Evolutionary conservation across 2,329 filamentous ascomycete genomes (phyloP), one percentile per base, ranked within the genome.

Genomic region (Coccinonectria pachysandricola): DNA sequence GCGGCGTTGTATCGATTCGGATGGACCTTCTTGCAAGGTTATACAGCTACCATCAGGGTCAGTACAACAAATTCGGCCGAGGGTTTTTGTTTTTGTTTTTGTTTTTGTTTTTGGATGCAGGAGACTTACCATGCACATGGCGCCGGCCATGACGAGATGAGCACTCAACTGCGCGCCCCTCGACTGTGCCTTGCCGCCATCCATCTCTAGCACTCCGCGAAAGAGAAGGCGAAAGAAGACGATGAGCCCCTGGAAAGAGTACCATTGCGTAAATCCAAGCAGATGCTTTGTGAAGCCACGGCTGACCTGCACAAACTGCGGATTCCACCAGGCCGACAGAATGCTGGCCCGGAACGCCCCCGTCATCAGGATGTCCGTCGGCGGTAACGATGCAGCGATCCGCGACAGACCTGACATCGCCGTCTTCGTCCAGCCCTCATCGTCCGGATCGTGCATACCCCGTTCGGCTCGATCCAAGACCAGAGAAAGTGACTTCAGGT

Each of bases 321-420:
- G 75, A 35, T 82, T 83, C 79, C 79, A 83, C 66, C 73, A 79
- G 8, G 67, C 52, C 3, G 73, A 66, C 11, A 65, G 40, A 3
- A 72, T 37, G 18, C 65, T 67, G 8, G 64, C 52, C 27, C 54
- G 40, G 12, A 77, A 51, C 12, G 67, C 60, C 43, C 62, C 60
- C 27, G 57, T 57, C 16, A 68, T 56, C 22, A 70, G 40, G 6
- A 45, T 40, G 4, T 59, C 55, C 2, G 54, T 39, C 0, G 41
- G 43, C 7, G 66, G 68, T 5, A 71, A 41, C 8, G 52, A 32
- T n/a, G 23, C 34, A 2, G 39, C 36, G 7, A 27, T 30, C 21
- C 31, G 31, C 6, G 35, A 27, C 2, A 50, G 27, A 2, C 34
- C 28, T n/a, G 28, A 26, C 3, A 36, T 21, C 3, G 37, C 30